A percentile compares a stretch with the other conserved stretches of the same genome.
Evolutionary conservation across 2,329 filamentous ascomycete species (phyloP).

Genomic region (Trichoderma gracile): DNA sequence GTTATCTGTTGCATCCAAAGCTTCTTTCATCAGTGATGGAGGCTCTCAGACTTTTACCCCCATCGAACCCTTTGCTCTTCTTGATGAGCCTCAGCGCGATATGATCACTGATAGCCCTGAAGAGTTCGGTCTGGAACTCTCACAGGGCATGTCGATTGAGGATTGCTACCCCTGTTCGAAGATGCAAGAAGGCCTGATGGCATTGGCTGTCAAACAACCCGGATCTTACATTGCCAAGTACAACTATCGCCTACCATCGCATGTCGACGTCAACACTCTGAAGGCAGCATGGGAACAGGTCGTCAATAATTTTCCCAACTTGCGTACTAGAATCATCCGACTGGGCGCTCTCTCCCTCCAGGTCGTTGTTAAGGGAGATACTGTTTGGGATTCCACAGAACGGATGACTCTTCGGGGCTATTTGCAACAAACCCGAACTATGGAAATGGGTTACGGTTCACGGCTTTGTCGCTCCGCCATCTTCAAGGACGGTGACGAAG

Average conservation of each 20-base stretch:
- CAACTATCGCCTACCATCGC: not conserved
- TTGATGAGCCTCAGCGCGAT: not conserved
- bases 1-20: not conserved
- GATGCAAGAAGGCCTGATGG: slow-evolving; percentile 1
- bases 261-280: not conserved
- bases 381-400: not conserved
- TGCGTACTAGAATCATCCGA: not conserved
- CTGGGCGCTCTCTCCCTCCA: not conserved
- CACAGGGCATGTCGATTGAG: not conserved
- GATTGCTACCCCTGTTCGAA: not conserved
- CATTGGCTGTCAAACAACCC: not conserved
- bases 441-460: not conserved
- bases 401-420: not conserved
- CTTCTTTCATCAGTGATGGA: not conserved
- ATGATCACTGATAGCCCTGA: not conserved
- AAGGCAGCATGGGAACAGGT: not conserved
- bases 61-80: not conserved
- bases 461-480: not conserved
- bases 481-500: not conserved
- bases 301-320: not conserved
- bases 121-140: not conserved
- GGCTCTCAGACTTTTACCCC: too few relatives aligned
- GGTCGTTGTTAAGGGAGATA: not conserved
- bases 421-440: not conserved
- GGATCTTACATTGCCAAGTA: not conserved